A percentile compares a stretch with the other conserved stretches of the same genome.
Conservation (phyloP, 768 basidiomycete genomes). For the Pleurotus ostreatus region DNA sequence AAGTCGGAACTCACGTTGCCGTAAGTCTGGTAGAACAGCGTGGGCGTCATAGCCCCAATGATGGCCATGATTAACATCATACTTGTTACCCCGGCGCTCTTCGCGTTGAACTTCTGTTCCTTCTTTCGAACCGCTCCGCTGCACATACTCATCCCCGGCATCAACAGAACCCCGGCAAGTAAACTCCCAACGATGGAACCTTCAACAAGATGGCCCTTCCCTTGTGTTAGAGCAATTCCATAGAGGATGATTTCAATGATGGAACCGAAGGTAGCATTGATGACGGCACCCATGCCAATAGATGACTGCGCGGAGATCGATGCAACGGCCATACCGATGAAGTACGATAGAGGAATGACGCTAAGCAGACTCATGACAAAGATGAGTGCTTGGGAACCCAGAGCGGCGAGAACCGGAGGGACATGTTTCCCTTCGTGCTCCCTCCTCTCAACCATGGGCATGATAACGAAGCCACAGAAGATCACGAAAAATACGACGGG, state of each 20-base stretch:
- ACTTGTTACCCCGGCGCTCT: slow-evolving; percentile 96
- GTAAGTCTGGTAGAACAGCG: slow-evolving; percentile 96
- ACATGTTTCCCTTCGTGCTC: slow-evolving; percentile 51
- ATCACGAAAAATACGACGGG: slow-evolving; percentile 95
- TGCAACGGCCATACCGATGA: slow-evolving; percentile 99
- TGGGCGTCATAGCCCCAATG: slow-evolving; percentile 92
- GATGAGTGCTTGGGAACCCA: slow-evolving; percentile 74
- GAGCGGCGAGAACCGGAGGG: slow-evolving; percentile 59
- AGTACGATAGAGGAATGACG: slow-evolving; percentile 96
- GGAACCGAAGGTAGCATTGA: slow-evolving; percentile 99
- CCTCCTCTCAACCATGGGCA: slow-evolving; percentile 62
- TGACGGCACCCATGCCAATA: slow-evolving; percentile 99
- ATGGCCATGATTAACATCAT: slow-evolving; percentile 99
- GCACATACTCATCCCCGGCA: slow-evolving; percentile 97
- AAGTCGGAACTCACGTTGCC: slow-evolving; percentile 72
- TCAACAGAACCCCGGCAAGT: slow-evolving; percentile 90
- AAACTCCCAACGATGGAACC: slow-evolving; percentile 95
- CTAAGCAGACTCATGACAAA: slow-evolving; percentile 83
- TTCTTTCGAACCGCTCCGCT: slow-evolving; percentile 85
- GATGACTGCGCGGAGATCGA: slow-evolving; percentile 98
- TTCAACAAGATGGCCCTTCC: slow-evolving; percentile 92
- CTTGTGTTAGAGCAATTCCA: slow-evolving; percentile 80
- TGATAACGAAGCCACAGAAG: slow-evolving; percentile 83
- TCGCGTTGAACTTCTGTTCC: slow-evolving; percentile 99
- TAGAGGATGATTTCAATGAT: slow-evolving; percentile 97